phyloP scores from a whole-genome alignment of 495 filamentous ascomycete species.

The Elaphomyces granulatus region DNA sequence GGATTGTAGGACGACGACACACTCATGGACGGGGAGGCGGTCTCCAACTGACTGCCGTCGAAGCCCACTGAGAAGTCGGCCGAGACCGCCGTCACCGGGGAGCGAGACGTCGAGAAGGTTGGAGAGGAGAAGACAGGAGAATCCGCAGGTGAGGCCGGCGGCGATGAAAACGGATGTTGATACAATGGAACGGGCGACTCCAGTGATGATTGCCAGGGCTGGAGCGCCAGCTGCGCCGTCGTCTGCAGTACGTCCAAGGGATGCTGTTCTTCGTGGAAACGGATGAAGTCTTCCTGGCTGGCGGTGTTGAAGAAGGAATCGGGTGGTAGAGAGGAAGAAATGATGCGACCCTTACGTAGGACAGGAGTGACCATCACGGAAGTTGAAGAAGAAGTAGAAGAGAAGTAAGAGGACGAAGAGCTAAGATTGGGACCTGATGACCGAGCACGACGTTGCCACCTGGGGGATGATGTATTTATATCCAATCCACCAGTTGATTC shows the following conservation, averaged over 20 bases:
- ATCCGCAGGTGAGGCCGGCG: slow-evolving; percentile 28
- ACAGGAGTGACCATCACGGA: no score
- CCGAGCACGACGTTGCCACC: no score
- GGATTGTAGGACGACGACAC: slow-evolving; percentile 32
- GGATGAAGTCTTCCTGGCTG: not conserved
- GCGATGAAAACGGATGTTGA: slow-evolving; percentile 21
- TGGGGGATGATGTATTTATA: no score
- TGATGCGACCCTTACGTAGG: not conserved
- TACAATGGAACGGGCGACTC: slow-evolving; percentile 6
- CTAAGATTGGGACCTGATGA: no score
- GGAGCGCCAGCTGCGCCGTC: not conserved
- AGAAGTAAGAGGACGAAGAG: no score
- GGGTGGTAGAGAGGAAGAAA: not conserved
- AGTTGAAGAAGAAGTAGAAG: no score
- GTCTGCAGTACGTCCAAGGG: not conserved
- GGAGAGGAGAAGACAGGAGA: slow-evolving; percentile 31
- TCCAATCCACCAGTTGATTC: no score
- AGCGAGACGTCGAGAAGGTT: slow-evolving; percentile 25
- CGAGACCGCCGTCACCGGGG: slow-evolving; percentile 17
- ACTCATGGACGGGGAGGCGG: slow-evolving; percentile 30
- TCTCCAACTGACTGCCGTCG: slow-evolving; percentile 24
- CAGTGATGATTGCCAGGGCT: not conserved
- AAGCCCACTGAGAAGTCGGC: slow-evolving; percentile 15
- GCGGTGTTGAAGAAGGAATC: not conserved
- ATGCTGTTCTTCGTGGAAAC: not conserved